These are phyloP conservation scores for Pestalotiopsis sp. DNA, from an alignment of 2,329 filamentous ascomycete species.

Conservation along the genomic window DNA sequence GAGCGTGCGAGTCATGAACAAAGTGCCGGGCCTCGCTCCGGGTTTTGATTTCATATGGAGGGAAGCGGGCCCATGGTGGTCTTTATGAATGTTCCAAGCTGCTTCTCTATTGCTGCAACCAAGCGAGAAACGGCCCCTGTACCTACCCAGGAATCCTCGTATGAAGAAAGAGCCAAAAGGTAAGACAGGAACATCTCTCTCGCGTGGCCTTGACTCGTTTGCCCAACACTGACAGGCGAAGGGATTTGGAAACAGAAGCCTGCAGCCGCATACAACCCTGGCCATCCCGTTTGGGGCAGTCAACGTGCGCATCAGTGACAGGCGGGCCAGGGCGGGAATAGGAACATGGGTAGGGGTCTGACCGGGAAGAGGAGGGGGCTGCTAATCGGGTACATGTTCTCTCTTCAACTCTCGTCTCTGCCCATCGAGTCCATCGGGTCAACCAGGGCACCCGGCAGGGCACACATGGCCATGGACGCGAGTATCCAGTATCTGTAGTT, in stretches of 20 bases:
- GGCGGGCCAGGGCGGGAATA: background rate
- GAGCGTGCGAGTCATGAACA: too few species aligned
- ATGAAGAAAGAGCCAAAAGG: background rate
- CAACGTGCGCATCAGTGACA: conserved; percentile 5
- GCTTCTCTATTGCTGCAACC: background rate
- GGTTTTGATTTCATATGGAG: background rate
- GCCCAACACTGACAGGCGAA: background rate
- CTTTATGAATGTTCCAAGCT: background rate
- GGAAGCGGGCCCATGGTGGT: background rate
- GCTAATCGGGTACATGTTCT: background rate
- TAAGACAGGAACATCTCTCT: background rate
- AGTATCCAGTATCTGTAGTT: too few species aligned
- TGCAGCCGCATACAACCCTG: conserved; percentile 7
- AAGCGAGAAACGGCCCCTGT: background rate
- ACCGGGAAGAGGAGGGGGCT: background rate
- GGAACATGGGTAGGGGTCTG: background rate
- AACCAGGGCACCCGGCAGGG: background rate
- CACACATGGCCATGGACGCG: background rate
- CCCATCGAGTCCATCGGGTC: background rate
- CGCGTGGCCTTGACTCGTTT: background rate
- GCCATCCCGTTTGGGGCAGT: background rate
- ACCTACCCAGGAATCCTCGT: background rate
- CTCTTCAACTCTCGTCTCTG: too few species aligned
- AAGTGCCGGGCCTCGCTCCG: background rate
- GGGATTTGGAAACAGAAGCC: background rate